Base-by-base conservation (phyloP, 768 basidiomycete species). In the Tylopilus sp. region DNA sequence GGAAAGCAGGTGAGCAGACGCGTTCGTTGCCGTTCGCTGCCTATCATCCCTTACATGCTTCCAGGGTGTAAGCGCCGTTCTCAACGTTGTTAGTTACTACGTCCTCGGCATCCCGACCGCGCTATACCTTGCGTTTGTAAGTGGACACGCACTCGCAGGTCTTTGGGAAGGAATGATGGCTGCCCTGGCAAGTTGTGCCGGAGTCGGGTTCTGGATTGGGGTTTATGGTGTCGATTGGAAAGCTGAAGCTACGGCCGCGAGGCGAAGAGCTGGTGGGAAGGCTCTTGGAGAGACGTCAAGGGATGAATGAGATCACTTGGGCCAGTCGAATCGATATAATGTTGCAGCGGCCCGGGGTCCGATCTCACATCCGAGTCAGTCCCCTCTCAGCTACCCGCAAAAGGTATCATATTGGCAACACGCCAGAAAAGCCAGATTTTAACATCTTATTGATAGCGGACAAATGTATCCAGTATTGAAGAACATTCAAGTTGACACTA, bases 111-210 rank as follows among this genome's bases (percentile, higher is more conserved):
- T 96, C 46, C 93, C 93, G 0, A 74, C 91, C 41, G 94, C 89
- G 13, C 70, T 92, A 46, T 89, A 80, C 70, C 82, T 95, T 5
- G 78, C 88, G 3, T 92, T 94, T 73, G 73, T 72, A 45, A 65
- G 64, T 14, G 67, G 74, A 33, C 76, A 81, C 67, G 82, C 76
- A 0, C 74, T 97, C 13, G 72, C 76, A 21, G 94, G 94, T 0
- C 78, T 97, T 17, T 97, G 93, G 94, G 76, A 87, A 34, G 93
- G 93, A 14, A 72, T 95, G 34, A 89, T 87, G 0, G 64, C 80
- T 4, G 82, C 87, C 1, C 73, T 92, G 24, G 71, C 87, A 17
- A 91, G 45, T 68, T 83, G 16, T 84, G 85, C 69, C 74, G 76
- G 42, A 8, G 65, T 82, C 16, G 85, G 86, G 4, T 75, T 81